Conservation (phyloP, 306 rosid species). For the Pachyrhizus erosus region DNA sequence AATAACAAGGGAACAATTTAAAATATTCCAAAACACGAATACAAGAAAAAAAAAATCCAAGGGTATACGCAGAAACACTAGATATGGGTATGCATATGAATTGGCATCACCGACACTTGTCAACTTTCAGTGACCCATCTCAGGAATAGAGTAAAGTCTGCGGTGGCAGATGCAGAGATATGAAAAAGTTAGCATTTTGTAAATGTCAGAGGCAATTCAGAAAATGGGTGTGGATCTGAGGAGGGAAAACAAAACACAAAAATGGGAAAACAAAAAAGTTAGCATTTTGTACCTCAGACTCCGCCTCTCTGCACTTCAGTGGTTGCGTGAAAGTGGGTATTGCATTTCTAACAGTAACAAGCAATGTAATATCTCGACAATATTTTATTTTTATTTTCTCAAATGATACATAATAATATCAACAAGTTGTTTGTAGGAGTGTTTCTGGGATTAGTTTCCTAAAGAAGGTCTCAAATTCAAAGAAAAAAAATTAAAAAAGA, state of each 20-base stretch:
- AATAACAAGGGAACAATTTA: constrained; percentile 2
- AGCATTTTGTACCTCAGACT: constrained; percentile 1
- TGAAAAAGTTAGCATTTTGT: constrained; percentile 26
- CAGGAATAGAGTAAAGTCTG: neutral
- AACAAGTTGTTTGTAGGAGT: no score
- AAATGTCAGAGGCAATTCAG: constrained; percentile 25
- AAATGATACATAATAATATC: no score
- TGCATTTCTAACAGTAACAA: neutral
- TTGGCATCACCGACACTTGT: constrained; percentile 40
- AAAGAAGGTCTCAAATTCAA: no score
- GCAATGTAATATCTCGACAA: neutral
- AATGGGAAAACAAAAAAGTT: neutral
- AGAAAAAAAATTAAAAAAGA: no score
- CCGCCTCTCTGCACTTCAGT: neutral
- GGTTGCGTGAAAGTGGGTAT: neutral
- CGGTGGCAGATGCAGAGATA: constrained; percentile 11
- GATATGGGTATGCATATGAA: neutral
- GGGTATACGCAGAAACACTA: neutral
- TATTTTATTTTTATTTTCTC: no score
- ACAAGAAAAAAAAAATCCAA: constrained; percentile 16
- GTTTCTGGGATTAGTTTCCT: no score
- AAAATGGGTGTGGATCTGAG: constrained; percentile 41
- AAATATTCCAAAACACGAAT: constrained; percentile 12
- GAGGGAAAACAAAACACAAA: neutral
- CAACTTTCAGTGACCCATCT: constrained; percentile 39